Conservation (phyloP, 2,329 filamentous ascomycete genomes). For the Colletotrichum truncatum region DNA sequence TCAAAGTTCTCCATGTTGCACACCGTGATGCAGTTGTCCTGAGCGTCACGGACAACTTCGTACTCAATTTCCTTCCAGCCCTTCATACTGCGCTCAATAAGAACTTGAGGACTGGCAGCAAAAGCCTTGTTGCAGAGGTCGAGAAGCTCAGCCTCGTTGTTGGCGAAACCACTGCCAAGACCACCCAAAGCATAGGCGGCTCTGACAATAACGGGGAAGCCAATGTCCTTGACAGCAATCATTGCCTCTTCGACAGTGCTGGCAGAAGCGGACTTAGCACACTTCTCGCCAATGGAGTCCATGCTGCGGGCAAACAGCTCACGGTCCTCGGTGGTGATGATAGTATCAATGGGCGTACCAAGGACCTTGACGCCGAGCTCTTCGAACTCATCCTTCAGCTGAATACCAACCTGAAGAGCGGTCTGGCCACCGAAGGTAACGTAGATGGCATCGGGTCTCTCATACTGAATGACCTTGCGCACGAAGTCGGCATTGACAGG, state of each 20-base stretch:
- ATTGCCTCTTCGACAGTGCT: conserved; percentile 89
- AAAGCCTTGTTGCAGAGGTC: conserved; percentile 96
- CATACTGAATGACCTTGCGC: conserved; percentile 94
- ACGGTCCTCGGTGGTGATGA: conserved; percentile 98
- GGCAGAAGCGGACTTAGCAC: conserved; percentile 95
- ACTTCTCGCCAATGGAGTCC: conserved; percentile 98
- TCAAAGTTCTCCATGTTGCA: conserved; percentile 99
- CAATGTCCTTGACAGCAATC: conserved; percentile 87
- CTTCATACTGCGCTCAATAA: conserved; percentile 99
- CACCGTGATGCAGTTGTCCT: conserved; percentile 98
- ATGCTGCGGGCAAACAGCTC: conserved; percentile 98
- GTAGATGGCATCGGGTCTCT: conserved; percentile 96
- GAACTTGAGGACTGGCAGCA: conserved; percentile 91
- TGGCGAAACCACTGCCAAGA: conserved; percentile 93
- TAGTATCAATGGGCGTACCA: conserved; percentile 95
- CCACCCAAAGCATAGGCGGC: conserved; percentile 96
- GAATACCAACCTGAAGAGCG: conserved; percentile 94
- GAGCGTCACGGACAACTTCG: conserved; percentile 93
- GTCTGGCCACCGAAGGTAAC: conserved; percentile 98
- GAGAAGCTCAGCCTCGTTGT: conserved; percentile 82
- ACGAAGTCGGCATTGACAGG: conserved; percentile 98
- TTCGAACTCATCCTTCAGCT: conserved; percentile 97
- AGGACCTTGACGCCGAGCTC: conserved; percentile 91
- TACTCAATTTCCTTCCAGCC: conserved; percentile 99
- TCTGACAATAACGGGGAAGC: conserved; percentile 96